Evolutionary conservation across 148 eudicot genomes (phyloP).

Genomic region (Camellia lanceoleosa): DNA sequence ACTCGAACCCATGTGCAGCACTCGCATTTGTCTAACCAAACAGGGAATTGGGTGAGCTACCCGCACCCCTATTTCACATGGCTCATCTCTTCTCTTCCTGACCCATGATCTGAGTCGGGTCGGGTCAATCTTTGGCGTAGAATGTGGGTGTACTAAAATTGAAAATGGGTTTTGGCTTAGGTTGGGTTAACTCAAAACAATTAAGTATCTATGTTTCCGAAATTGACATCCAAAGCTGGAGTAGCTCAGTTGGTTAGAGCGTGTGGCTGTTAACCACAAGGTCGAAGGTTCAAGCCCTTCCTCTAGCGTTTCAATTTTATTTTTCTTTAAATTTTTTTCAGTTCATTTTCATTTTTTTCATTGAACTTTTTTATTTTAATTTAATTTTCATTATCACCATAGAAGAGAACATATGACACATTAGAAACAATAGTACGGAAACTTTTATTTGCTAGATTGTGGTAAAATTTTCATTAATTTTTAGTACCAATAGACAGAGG

Average conservation of each 20-base stretch:
- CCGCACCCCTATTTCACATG: conserved; percentile 7
- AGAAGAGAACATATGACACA: too few relatives aligned
- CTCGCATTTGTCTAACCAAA: conserved; percentile 9
- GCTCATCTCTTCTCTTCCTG: background rate
- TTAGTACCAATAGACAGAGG: too few relatives aligned
- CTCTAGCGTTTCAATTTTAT: conserved; percentile 28
- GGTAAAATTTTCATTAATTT: too few relatives aligned
- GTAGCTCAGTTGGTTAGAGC: conserved; percentile 64
- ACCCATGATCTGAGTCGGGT: background rate
- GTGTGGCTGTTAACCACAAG: conserved; percentile 52
- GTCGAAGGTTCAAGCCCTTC: conserved; percentile 54
- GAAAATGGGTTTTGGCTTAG: too few relatives aligned
- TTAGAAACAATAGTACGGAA: too few relatives aligned
- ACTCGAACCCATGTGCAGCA: background rate
- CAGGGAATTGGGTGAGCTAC: background rate
- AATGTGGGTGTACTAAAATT: too few relatives aligned
- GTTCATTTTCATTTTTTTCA: too few relatives aligned
- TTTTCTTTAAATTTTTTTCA: too few relatives aligned
- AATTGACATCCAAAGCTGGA: conserved; percentile 27
- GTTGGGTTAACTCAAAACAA: too few relatives aligned
- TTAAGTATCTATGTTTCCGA: too few relatives aligned
- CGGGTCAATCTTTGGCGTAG: background rate
- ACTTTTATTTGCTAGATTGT: too few relatives aligned
- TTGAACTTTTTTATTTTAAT: background rate
- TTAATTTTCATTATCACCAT: too few relatives aligned